These are phyloP conservation scores for Ascochyta lentis DNA, from an alignment of 2,329 filamentous ascomycete species.

Conservation along the genomic window DNA sequence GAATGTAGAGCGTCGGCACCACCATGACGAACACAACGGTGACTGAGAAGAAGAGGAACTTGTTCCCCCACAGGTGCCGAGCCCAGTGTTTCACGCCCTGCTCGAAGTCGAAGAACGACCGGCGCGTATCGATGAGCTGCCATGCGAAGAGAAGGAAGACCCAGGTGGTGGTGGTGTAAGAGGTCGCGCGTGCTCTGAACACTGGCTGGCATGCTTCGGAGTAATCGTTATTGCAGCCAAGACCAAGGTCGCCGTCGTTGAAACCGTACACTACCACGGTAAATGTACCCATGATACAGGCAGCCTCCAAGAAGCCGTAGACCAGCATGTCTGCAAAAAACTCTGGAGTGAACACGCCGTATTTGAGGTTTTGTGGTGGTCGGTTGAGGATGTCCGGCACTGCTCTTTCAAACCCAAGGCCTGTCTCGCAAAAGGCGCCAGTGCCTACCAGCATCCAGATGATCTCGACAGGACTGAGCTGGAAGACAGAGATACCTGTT, in stretches of 20 bases:
- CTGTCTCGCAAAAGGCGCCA: slow-evolving; percentile 41
- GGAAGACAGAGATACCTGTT: slow-evolving; percentile 42
- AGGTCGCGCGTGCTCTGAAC: slow-evolving; percentile 68
- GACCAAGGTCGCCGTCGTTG: slow-evolving; percentile 38
- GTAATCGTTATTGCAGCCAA: slow-evolving; percentile 39
- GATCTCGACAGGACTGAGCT: slow-evolving; percentile 43
- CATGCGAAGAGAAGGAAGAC: slow-evolving; percentile 77
- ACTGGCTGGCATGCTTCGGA: slow-evolving; percentile 35
- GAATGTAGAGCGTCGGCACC: slow-evolving; percentile 63
- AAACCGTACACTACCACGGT: slow-evolving; percentile 41
- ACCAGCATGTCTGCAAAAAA: slow-evolving; percentile 44
- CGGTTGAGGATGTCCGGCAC: slow-evolving; percentile 41
- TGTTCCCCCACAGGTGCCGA: slow-evolving; percentile 71
- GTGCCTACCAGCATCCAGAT: slow-evolving; percentile 49
- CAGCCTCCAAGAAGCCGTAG: slow-evolving; percentile 42
- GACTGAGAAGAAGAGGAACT: slow-evolving; percentile 62
- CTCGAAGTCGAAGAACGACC: slow-evolving; percentile 71
- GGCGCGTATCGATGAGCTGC: slow-evolving; percentile 73
- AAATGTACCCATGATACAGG: slow-evolving; percentile 40
- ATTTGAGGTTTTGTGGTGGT: slow-evolving; percentile 39
- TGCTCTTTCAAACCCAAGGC: slow-evolving; percentile 42
- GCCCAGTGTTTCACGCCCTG: slow-evolving; percentile 66
- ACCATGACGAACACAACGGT: slow-evolving; percentile 38
- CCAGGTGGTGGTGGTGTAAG: slow-evolving; percentile 77
- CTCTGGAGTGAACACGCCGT: slow-evolving; percentile 42